Evolutionary conservation across 345 rosid species (phyloP), one percentile per base, ranked within the genome.

Genomic region (Viola odorata): DNA sequence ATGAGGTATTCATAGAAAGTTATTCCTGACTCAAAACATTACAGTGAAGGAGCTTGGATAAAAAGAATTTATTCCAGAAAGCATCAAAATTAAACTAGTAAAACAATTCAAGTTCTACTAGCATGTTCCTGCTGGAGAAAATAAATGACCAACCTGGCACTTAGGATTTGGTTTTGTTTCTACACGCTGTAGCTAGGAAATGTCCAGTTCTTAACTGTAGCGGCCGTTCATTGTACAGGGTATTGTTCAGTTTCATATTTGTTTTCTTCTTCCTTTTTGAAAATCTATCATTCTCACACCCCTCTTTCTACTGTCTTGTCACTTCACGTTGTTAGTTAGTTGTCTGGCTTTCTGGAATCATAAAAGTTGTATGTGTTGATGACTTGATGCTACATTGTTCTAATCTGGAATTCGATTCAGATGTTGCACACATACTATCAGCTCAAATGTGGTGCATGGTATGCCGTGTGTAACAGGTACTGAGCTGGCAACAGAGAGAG

Each of bases 401-500:
- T 44, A 16, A 14, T 57, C 8, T 8, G 3, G 40, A 5, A 42
- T 48, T 41, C 32, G 56, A 63, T 58, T 47, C 55, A 59, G 69
- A 64, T 54, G 44, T 50, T 41, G 56, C 32, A 37, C 57, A 49
- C 8, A 5, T 6, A 41, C 9, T 9, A 14, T 41, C 41, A 37
- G 37, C 37, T 37, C 67, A 8, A 13, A 5, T 45, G 54, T 37
- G 9, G 55, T 72, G 10, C 52, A 45, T 12, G 37, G 37, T 14
- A 37, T 17, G 15, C 58, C 69, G 45, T 55, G 37, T 57, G 52
- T 42, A 57, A 77, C 86, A 50, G 62, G 45, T 57, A 69, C 76
- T 71, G 81, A 70, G 50, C 50, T 70, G 5, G 65, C 71, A 53
- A 66, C 83, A 12, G 76, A 66, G 47, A 75, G 57, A 48, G 78